A percentile compares a stretch with the other conserved stretches of the same genome.
These are phyloP conservation scores for Camellia japonica DNA, from an alignment of 148 eudicot species.

Conservation along the genomic window DNA sequence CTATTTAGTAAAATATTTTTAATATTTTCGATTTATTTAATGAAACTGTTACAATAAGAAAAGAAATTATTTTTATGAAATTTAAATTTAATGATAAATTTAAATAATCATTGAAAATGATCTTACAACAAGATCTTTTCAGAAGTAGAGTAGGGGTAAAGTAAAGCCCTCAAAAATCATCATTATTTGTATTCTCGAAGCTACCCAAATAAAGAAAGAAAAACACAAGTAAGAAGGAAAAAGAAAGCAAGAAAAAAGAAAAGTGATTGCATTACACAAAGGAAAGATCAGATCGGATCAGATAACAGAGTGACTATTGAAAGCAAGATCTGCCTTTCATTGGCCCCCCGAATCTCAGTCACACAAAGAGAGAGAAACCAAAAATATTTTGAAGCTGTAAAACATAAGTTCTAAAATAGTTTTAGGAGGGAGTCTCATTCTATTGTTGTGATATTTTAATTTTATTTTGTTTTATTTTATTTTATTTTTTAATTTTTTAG, in stretches of 20 bases:
- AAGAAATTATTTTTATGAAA: too few species aligned
- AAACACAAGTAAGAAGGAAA: background rate
- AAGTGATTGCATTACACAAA: conserved; percentile 3
- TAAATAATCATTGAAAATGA: too few species aligned
- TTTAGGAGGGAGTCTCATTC: too few species aligned
- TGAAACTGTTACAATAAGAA: too few species aligned
- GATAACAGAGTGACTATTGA: background rate
- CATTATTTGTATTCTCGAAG: conserved; percentile 5
- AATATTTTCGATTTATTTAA: too few species aligned
- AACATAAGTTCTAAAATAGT: too few species aligned
- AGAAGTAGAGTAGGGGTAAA: background rate
- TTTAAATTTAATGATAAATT: too few species aligned
- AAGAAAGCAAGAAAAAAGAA: background rate
- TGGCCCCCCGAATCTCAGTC: background rate
- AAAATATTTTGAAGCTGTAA: background rate
- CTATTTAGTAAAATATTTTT: too few species aligned
- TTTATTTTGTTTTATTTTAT: too few species aligned
- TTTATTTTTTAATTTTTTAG: too few species aligned
- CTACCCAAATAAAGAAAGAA: background rate
- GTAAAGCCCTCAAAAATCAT: background rate
- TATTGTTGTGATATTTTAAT: too few species aligned
- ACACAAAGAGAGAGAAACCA: background rate
- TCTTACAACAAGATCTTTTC: too few species aligned
- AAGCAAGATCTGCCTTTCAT: conserved; percentile 13
- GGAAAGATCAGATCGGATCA: conserved; percentile 12